These are phyloP conservation scores for Xylaria sp. DNA, from an alignment of 2,329 filamentous ascomycete genomes.

Conservation along the genomic window DNA sequence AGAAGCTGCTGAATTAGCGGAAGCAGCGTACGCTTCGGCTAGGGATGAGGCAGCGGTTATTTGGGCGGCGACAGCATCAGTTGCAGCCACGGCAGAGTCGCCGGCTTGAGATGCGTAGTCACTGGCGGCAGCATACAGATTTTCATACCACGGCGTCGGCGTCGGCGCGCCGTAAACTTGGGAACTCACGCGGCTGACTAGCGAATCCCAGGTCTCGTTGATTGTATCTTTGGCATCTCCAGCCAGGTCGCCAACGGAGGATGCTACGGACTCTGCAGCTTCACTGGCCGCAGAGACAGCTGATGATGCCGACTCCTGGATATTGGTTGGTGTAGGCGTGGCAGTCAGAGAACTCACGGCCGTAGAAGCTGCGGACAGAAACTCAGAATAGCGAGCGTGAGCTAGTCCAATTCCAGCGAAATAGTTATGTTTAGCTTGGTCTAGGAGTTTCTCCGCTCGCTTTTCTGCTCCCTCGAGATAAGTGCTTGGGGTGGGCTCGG, in stretches of 20 bases:
- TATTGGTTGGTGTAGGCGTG: slow-evolving; percentile 68
- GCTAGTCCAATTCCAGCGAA: slow-evolving; percentile 83
- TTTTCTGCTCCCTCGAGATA: slow-evolving; percentile 52
- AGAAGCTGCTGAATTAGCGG: slow-evolving; percentile 69
- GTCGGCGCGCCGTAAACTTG: slow-evolving; percentile 76
- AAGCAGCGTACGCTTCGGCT: slow-evolving; percentile 68
- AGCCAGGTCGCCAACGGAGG: slow-evolving; percentile 59
- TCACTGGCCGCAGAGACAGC: slow-evolving; percentile 61
- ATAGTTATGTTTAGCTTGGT: slow-evolving; percentile 73
- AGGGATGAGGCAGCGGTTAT: slow-evolving; percentile 42
- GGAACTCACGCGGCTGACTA: slow-evolving; percentile 73
- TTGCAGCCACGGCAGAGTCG: slow-evolving; percentile 45
- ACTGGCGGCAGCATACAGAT: slow-evolving; percentile 59
- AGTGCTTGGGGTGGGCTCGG: slow-evolving; percentile 68
- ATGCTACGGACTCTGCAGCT: slow-evolving; percentile 58
- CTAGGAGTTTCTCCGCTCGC: slow-evolving; percentile 67
- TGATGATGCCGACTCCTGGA: slow-evolving; percentile 60
- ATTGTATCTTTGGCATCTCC: slow-evolving; percentile 54
- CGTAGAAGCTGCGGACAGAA: slow-evolving; percentile 76
- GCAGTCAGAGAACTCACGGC: slow-evolving; percentile 71
- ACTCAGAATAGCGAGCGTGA: slow-evolving; percentile 81
- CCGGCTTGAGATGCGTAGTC: slow-evolving; percentile 44
- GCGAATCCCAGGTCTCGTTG: slow-evolving; percentile 67
- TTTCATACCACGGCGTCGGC: slow-evolving; percentile 67
- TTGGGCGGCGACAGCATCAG: slow-evolving; percentile 48